Evolutionary conservation across 1,284 basidiomycete species (phyloP).

Genomic region (Ganoderma lingzhi): DNA sequence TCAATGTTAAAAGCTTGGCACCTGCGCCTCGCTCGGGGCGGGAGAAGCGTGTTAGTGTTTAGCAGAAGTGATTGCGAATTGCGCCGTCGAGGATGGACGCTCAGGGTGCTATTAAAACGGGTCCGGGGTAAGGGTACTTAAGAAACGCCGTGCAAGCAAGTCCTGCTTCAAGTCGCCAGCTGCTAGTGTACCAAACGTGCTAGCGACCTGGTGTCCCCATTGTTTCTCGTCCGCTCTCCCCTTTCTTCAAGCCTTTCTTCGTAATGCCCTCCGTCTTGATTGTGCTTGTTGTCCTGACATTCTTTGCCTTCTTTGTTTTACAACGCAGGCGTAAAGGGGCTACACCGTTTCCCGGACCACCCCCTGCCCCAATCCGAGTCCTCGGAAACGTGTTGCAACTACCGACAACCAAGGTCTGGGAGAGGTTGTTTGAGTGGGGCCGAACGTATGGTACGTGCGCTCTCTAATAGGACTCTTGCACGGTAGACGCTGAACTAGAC

Average conservation of each 20-base stretch:
- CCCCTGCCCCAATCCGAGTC: constrained; percentile 5
- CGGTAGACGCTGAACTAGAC: background rate
- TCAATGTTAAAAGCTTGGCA: no score
- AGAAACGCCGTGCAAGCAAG: no score
- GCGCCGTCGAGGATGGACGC: no score
- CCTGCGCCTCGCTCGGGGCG: no score
- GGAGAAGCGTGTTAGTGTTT: no score
- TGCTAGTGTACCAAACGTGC: background rate
- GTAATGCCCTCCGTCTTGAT: background rate
- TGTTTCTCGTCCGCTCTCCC: background rate
- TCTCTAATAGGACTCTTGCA: background rate
- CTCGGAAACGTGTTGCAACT: constrained; percentile 17
- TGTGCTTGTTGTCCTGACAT: background rate
- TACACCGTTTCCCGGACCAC: constrained; percentile 14
- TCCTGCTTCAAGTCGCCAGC: no score
- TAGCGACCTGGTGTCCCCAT: background rate
- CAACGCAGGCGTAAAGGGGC: background rate
- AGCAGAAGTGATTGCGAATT: no score
- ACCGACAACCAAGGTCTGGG: constrained; percentile 9
- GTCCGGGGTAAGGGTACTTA: no score
- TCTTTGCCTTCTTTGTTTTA: background rate
- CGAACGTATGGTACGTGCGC: constrained; percentile 13
- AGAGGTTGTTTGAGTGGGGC: constrained; percentile 12
- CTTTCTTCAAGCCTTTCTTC: constrained; percentile 19
- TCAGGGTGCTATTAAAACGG: no score